These are phyloP conservation scores for Coniferiporia sulphurascens DNA, from an alignment of 1,284 basidiomycete genomes.

Conservation along the genomic window DNA sequence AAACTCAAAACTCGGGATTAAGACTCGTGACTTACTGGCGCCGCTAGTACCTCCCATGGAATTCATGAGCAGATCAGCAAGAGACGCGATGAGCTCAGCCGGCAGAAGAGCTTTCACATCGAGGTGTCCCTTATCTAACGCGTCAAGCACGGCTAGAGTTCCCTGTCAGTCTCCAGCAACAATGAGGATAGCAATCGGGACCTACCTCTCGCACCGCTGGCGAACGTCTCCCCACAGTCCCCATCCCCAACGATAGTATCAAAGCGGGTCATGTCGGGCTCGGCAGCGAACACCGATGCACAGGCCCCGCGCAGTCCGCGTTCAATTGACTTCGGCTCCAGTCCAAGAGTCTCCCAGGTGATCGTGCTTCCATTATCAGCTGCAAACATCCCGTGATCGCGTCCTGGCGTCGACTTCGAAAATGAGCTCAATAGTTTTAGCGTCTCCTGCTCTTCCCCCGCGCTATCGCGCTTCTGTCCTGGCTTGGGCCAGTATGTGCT, in stretches of 20 bases:
- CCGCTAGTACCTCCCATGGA: slow-evolving; percentile 35
- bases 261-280: slow-evolving; percentile 37
- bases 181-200: not conserved
- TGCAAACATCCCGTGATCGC: not conserved
- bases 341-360: not conserved
- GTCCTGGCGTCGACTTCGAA: not conserved
- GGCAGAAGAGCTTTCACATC: slow-evolving; percentile 5
- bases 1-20: not conserved
- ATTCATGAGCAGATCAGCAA: slow-evolving; percentile 25
- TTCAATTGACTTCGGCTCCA: slow-evolving; percentile 20
- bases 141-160: slow-evolving; percentile 17
- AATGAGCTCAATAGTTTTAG: not conserved
- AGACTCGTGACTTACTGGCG: slow-evolving; percentile 20
- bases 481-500: slow-evolving; percentile 19
- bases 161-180: not conserved
- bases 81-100: not conserved
- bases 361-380: not conserved
- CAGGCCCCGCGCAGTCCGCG: slow-evolving; percentile 31
- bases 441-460: slow-evolving; percentile 12
- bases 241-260: slow-evolving; percentile 38
- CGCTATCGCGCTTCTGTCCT: not conserved
- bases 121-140: slow-evolving; percentile 14
- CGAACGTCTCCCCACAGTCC: slow-evolving; percentile 33
- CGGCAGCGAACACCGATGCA: slow-evolving; percentile 31
- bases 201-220: slow-evolving; percentile 26